phyloP scores from a whole-genome alignment of 208 protist genomes.

The Zelonia costaricensis region DNA sequence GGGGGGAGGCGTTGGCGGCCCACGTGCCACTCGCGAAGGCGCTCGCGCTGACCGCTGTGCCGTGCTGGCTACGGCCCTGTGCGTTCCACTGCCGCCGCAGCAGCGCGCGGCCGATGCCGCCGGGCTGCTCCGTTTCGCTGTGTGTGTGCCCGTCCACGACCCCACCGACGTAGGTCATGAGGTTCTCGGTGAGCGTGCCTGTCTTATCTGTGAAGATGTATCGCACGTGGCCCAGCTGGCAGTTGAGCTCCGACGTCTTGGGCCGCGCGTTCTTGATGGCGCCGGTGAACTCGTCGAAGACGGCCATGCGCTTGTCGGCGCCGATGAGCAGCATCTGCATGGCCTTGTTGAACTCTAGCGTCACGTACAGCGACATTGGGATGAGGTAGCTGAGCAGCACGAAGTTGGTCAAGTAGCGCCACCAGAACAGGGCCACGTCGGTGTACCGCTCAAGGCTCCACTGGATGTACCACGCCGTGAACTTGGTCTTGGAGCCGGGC shows the following conservation, averaged over 20 bases:
- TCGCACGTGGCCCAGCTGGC: slow-evolving; percentile 73
- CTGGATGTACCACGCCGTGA: slow-evolving; percentile 74
- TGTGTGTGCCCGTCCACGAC: slow-evolving; percentile 44
- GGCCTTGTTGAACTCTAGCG: slow-evolving; percentile 85
- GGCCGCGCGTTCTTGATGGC: slow-evolving; percentile 54
- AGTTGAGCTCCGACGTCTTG: slow-evolving; percentile 89
- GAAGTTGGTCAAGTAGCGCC: slow-evolving; percentile 85
- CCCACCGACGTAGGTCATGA: slow-evolving; percentile 85
- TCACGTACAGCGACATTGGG: slow-evolving; percentile 89
- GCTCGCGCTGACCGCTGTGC: too few species aligned
- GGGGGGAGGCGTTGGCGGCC: too few species aligned
- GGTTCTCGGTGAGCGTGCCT: slow-evolving; percentile 89
- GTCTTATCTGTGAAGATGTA: slow-evolving; percentile 94
- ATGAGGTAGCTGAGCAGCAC: slow-evolving; percentile 86
- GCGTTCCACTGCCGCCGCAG: slow-evolving; percentile 12
- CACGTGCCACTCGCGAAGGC: too few species aligned
- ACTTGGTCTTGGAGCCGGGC: slow-evolving; percentile 23
- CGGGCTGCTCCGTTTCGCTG: slow-evolving; percentile 60
- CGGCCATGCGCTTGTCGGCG: slow-evolving; percentile 72
- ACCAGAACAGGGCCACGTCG: slow-evolving; percentile 50
- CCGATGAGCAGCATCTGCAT: slow-evolving; percentile 84
- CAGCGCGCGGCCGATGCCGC: slow-evolving; percentile 55
- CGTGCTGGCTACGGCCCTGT: neutral
- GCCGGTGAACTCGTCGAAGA: slow-evolving; percentile 63
- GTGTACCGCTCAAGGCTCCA: slow-evolving; percentile 50